A percentile compares a stretch with the other conserved stretches of the same genome.
phyloP scores from a whole-genome alignment of 2,329 filamentous ascomycete genomes.

The Sphaerulina vaccinii region DNA sequence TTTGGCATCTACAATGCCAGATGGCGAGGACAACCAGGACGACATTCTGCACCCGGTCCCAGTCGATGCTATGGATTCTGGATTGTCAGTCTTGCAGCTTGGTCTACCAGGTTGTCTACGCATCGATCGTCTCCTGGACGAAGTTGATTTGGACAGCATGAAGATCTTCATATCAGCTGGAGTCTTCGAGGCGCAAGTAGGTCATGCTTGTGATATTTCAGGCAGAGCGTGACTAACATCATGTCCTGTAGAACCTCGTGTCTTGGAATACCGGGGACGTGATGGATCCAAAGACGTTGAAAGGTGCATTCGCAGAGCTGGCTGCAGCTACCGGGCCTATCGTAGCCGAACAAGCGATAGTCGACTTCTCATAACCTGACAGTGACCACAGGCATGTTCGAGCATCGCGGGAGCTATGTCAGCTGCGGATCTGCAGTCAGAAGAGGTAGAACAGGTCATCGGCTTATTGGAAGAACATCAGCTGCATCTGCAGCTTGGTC shows the following conservation, averaged over 20 bases:
- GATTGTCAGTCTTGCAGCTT: constrained; percentile 56
- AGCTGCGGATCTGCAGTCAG: too few relatives aligned
- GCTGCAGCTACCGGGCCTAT: constrained; percentile 65
- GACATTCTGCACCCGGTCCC: constrained; percentile 19
- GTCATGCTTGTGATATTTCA: background rate
- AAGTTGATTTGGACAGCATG: constrained; percentile 60
- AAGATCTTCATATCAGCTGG: constrained; percentile 48
- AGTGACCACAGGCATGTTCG: too few relatives aligned
- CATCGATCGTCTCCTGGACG: constrained; percentile 50
- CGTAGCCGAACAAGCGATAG: constrained; percentile 55
- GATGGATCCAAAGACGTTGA: constrained; percentile 53
- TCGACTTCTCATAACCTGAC: constrained; percentile 53
- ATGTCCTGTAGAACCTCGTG: constrained; percentile 49
- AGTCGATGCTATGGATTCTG: constrained; percentile 37
- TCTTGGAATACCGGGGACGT: constrained; percentile 57
- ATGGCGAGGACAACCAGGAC: constrained; percentile 21
- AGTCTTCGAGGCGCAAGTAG: constrained; percentile 8
- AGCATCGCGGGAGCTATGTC: too few relatives aligned
- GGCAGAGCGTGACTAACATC: background rate
- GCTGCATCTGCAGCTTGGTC: background rate
- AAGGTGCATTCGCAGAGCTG: constrained; percentile 65
- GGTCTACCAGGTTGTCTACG: constrained; percentile 67
- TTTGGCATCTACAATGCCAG: too few relatives aligned
- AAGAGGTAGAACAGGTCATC: background rate
- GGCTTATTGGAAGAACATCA: background rate